Conservation (phyloP, 805 yeast species). For the Pichia gijzeniarum region DNA sequence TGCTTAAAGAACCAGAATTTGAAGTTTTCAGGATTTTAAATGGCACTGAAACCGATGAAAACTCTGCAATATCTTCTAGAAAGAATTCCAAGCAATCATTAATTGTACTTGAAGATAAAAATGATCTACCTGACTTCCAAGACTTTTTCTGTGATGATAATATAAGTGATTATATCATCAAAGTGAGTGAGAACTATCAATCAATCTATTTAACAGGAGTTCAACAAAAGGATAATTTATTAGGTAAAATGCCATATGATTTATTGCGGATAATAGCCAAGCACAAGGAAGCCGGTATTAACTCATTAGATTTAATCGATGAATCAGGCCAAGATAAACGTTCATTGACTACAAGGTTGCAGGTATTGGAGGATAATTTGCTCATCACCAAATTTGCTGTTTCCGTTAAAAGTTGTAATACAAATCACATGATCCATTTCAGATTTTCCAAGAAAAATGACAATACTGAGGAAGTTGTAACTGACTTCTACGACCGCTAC, state of each 20-base stretch:
- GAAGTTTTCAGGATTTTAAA: conserved; percentile 9
- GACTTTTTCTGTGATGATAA: conserved; percentile 2
- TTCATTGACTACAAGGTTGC: conserved; percentile 58
- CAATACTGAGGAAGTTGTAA: conserved; percentile 15
- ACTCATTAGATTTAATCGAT: conserved; percentile 49
- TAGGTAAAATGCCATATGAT: conserved; percentile 53
- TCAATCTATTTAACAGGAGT: conserved; percentile 55
- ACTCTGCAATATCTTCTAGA: neutral
- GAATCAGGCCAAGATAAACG: conserved; percentile 65
- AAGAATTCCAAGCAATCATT: neutral
- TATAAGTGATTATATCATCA: conserved; percentile 15
- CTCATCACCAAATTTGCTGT: conserved; percentile 37
- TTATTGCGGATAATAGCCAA: conserved; percentile 55
- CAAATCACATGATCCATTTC: conserved; percentile 47
- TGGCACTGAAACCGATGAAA: neutral
- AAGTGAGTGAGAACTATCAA: conserved; percentile 48
- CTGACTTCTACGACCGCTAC: conserved; percentile 16
- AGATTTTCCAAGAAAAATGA: conserved; percentile 30
- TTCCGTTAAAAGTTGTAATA: conserved; percentile 41
- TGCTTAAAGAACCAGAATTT: conserved; percentile 25
- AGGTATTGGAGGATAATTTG: conserved; percentile 44
- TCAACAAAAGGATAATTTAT: conserved; percentile 40
- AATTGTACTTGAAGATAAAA: neutral
- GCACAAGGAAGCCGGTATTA: conserved; percentile 49
- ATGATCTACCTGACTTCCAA: conserved; percentile 3